Base-by-base conservation (phyloP, 2,329 filamentous ascomycete species). In the Pyrenochaeta sp. region DNA sequence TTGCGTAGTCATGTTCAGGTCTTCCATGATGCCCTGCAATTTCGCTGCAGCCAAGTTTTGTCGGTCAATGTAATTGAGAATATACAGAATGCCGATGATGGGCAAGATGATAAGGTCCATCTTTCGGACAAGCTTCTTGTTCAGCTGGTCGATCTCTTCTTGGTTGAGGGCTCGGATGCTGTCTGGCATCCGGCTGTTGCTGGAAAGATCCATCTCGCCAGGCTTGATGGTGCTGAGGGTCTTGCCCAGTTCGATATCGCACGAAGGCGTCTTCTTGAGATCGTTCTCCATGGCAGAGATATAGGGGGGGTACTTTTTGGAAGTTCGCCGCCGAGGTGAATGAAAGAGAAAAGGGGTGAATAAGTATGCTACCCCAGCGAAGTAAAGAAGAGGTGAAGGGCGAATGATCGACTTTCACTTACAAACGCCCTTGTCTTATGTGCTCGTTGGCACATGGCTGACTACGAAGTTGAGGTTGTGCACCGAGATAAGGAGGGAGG, bases 41-140 rank as follows among this genome's bases (percentile, higher is more conserved):
- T 53, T 55, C 4, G 56, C 56, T 7, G 52, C 49, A 3, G 51
- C 51, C 17, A 60, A 35, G 34, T 55, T 55, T 22, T 60, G 51
- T 9, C 56, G 51, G 24, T 60, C 54, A 40, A 60, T 55, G 23
- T 58, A 58, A 24, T 58, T 60, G 22, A 53, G 28, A n/a, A 57
- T 51, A 35, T 57, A 54, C 2, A 57, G 35, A 24, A 54, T 57
- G 26, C 47, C 42, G 36, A 57, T 48, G 22, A 53, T 51, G 9
- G 53, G 53, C 8, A 57, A 32, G 26, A 54, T 48, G 35, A 48
- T 36, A 21, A 35, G 23, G 20, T 57, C 53, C 14, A 57, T 44
- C 27, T 54, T 57, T 15, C 47, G 41, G 17, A 54, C 53, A 9
- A 53, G 35, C 32, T 52, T 53, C 15, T 31, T 31, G 29, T 31